Base-by-base conservation (phyloP, 345 rosid genomes). In the Pseudoturritis turrita region DNA sequence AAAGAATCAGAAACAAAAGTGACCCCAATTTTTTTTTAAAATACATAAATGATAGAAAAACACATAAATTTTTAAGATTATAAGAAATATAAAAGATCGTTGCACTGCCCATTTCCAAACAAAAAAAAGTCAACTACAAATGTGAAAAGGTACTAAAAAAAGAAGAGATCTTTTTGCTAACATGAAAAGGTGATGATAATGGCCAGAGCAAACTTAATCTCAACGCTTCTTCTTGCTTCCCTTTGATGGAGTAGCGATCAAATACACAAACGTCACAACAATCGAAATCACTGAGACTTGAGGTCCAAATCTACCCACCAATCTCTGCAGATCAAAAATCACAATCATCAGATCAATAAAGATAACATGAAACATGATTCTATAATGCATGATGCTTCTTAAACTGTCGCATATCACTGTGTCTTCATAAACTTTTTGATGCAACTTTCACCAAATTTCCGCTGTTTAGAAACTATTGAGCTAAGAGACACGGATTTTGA, bases 201-300 rank as follows among this genome's bases (percentile, higher is more conserved):
- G n/a, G 33, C 1, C 10, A n/a, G 14, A 51, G 18, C 35, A 37
- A 47, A 11, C 39, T 45, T 47, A n/a, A 49, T 21, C 22, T 72
- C 31, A 90, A 47, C 92, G 94, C 85, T 68, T 93, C 84, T 93
- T 88, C 87, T 89, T 90, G 92, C 83, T 79, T 44, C 74, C 87
- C 72, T 85, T 92, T 31, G 85, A 81, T 23, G 97, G 96, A 68
- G 79, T 41, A 33, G 74, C 46, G 25, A 90, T 26, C 71, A 90
- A 73, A 83, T 81, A 89, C 39, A 86, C 79, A 54, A 89, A 89
- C 80, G 85, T 72, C 55, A 76, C 84, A 36, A 94, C n/a, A 19
- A 91, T 85, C 44, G 83, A 81, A 70, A 94, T 46, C 78, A 89
- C 95, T 0, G 98, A 88, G 56, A 94, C 64, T 57, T 86, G 85